Base-by-base conservation (phyloP, 2,329 filamentous ascomycete species). In the Zalaria obscura region DNA sequence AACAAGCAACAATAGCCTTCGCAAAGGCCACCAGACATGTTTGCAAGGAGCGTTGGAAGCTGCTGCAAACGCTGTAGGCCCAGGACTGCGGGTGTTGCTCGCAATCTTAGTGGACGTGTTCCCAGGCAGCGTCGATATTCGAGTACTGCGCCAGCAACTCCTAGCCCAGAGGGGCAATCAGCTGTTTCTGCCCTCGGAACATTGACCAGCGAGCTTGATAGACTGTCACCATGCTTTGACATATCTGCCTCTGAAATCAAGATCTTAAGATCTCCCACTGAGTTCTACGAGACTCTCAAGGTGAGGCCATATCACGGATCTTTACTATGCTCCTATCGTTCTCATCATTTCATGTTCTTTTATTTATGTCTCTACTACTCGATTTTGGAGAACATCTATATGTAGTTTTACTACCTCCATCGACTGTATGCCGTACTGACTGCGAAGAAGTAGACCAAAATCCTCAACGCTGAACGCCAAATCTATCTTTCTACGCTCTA, bases 401-500 rank as follows among this genome's bases (percentile, higher is more conserved):
- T 6, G 29, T 32, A 6, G 29, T 32, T n/a, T 32, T n/a, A 7
- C 29, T 7, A 32, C 29, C 7, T n/a, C 2, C n/a, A 2, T 9
- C 25, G 11, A 7, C 35, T 32, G 5, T n/a, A 39, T 32, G n/a
- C 27, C 29, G 18, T 8, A 38, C 44, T 45, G 38, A 47, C 40
- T 18, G 36, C 3, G 29, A 28, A 32, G 10, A 34, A 35, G 43
- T 56, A 88, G 82, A 65, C 73, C 48, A 93, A 88, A 65, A 95
- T 98, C 56, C 75, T 74, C 40, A 75, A 73, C 47, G 91, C 91
- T 6, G 76, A 85, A 59, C 71, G 66, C 40, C 76, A 84, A 45
- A 81, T 98, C 50, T 98, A 93, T 58, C 67, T 98, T 39, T 93
- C 88, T n/a, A 98, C 91, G 0, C 67, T 98, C 40, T 98, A 98